These are phyloP conservation scores for Flaveria robusta DNA, from an alignment of 129 eudicot species.

Conservation along the genomic window DNA sequence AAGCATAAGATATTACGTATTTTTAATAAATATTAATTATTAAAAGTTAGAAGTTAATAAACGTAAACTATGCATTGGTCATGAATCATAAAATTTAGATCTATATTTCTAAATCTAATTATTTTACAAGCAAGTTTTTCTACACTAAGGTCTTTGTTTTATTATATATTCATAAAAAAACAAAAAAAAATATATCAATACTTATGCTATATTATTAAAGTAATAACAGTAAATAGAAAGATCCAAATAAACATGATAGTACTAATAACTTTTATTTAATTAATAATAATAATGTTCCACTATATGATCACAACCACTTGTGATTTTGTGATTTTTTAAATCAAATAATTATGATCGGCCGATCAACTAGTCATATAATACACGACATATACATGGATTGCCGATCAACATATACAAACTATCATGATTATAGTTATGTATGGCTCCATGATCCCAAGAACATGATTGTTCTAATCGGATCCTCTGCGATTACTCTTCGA, in stretches of 20 bases:
- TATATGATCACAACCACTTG: constrained; percentile 1
- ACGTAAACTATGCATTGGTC: not conserved
- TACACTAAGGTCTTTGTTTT: not conserved
- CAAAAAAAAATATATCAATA: not conserved
- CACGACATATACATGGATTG: constrained; percentile 18
- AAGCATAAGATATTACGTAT: not conserved
- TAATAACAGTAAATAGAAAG: not conserved
- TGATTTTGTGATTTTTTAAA: not conserved
- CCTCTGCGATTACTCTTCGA: constrained; percentile 41
- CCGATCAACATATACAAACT: not conserved
- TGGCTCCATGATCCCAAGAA: constrained; percentile 84
- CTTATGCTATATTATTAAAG: not conserved
- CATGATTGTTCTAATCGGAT: constrained; percentile 78
- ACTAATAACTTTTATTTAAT: constrained; percentile 1
- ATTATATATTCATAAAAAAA: not conserved
- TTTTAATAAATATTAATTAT: not conserved
- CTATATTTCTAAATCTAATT: not conserved
- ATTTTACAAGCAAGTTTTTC: not conserved
- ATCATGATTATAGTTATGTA: constrained; percentile 34
- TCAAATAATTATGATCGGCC: constrained; percentile 16
- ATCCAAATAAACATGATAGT: not conserved
- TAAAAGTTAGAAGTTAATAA: not conserved
- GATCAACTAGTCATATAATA: constrained; percentile 20
- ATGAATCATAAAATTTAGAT: not conserved
- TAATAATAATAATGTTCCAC: not conserved